Evolutionary conservation across 192 early-diverging fungal genomes (phyloP).

Genomic region (Spizellomyces sp.): DNA sequence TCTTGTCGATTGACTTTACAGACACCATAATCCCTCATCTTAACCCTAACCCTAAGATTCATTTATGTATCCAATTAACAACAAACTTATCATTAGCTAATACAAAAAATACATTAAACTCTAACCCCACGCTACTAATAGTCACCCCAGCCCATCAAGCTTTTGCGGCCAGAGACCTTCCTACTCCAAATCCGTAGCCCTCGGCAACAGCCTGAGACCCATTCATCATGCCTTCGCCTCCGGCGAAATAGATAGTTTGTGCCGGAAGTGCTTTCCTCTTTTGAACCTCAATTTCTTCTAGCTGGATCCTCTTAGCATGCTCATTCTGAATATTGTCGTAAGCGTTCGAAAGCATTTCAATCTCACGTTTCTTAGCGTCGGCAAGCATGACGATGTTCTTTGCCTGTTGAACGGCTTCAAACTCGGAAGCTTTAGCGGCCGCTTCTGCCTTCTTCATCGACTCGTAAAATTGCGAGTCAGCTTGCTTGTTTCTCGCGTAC

Average conservation of each 20-base stretch:
- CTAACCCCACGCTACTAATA: too few relatives aligned
- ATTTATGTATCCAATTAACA: too few relatives aligned
- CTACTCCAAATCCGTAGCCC: too few relatives aligned
- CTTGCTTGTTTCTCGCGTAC: constrained; percentile 31
- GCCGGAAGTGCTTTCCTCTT: constrained; percentile 49
- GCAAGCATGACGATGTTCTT: constrained; percentile 51
- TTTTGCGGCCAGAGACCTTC: too few relatives aligned
- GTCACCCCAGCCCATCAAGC: too few relatives aligned
- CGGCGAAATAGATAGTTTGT: constrained; percentile 47
- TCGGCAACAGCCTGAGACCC: too few relatives aligned
- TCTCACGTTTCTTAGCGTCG: constrained; percentile 40
- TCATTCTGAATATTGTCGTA: constrained; percentile 36
- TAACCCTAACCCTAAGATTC: too few relatives aligned
- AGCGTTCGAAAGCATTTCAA: constrained; percentile 42
- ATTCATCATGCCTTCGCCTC: too few relatives aligned
- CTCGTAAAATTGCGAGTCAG: constrained; percentile 44
- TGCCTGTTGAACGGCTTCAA: constrained; percentile 43
- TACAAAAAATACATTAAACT: too few relatives aligned
- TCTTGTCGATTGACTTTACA: too few relatives aligned
- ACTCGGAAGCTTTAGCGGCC: constrained; percentile 39
- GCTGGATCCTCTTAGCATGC: constrained; percentile 48
- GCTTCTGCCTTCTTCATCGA: constrained; percentile 44
- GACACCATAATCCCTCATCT: too few relatives aligned
- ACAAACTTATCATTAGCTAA: too few relatives aligned
- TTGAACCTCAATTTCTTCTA: constrained; percentile 44